Base-by-base conservation (phyloP, 2,329 filamentous ascomycete species). In the Diaporthe batatas region DNA sequence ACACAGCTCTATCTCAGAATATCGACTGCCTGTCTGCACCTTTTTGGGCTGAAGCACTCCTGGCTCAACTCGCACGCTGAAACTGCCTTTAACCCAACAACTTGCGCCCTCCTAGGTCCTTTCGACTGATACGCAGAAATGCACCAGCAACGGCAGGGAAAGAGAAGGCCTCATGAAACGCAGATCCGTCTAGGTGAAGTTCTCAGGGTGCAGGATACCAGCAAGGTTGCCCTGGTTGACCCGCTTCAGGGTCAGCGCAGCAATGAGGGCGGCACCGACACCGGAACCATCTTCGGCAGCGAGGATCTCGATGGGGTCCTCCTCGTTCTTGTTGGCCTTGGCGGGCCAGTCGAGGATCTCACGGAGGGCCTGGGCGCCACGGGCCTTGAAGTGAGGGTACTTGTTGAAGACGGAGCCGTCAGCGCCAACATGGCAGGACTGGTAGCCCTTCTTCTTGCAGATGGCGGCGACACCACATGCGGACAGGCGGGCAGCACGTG, bases 381-480 rank as follows among this genome's bases (percentile, higher is more conserved):
- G 93, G 72, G 91, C 90, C 88, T 98, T 98, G 90, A 99, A 99
- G 85, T 98, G 93, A 16, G 96, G 96, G 85, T 99, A 99, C 83
- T 98, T 98, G 89, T 98, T 98, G 87, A 99, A 99, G 70, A 99
- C 96, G 23, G 94, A 97, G 49, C 96, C 96, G 81, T 99, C 96
- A 68, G 96, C 96, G 78, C 96, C 96, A 54, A 99, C 96, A 83
- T 98, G 96, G 86, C 94, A 97, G 49, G 90, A 89, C 80, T 93
- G 85, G 83, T 95, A 96, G 77, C 90, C 89, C 90, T 98, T 98
- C 91, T 98, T 98, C 86, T 92, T 97, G 89, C 93, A 95, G 80
- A 99, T 98, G 73, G 96, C 96, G 16, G 96, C 95, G 70, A 99
- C 94, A 84, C 96, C 96, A 80, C 96, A 98, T 34, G 96, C 92